Base-by-base conservation (phyloP, 257 asterid species). In the Solanum paucissectum region DNA sequence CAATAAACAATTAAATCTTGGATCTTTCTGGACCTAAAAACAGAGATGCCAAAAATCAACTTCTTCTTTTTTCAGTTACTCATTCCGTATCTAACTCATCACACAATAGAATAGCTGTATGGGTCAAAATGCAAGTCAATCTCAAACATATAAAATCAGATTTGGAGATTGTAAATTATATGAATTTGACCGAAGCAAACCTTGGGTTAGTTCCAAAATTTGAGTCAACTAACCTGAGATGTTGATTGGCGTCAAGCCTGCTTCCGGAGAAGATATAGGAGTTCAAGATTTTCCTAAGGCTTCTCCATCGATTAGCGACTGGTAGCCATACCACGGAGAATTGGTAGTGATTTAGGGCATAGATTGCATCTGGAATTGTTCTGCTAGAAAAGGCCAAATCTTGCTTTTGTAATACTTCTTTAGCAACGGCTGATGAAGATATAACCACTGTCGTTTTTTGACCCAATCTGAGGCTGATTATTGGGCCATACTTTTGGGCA, bases 191-290 rank as follows among this genome's bases (percentile, higher is more conserved):
- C 55, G 55, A 44, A 44, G 55, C 18, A 44, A 44, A 29, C 32
- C 32, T 29, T 29, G 32, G 32, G 32, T 29, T 42, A 44, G 55
- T 12, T 44, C 18, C 18, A 49, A 34, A 72, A 58, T 58, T 58
- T 21, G 74, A 12, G 20, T 66, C 8, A 34, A 72, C 44, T 12
- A 4, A 73, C 89, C 99, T 83, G 34, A 94, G 87, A 86, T 93
- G 93, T 86, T 94, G 96, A 74, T 90, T 92, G 20, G 95, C 95
- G 12, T 96, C 98, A 34, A 96, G 95, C 71, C 98, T 90, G 89
- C 62, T 91, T 9, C 91, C 89, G 4, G 98, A 87, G 90, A 96
- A 95, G 36, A 96, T 92, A 72, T 91, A 89, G 16, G 95, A 91
- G 89, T 81, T 83, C 79, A 90, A 21, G 9, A 86, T 27, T 37